Conservation (phyloP, 768 basidiomycete genomes). For the Kwoniella shandongensis region DNA sequence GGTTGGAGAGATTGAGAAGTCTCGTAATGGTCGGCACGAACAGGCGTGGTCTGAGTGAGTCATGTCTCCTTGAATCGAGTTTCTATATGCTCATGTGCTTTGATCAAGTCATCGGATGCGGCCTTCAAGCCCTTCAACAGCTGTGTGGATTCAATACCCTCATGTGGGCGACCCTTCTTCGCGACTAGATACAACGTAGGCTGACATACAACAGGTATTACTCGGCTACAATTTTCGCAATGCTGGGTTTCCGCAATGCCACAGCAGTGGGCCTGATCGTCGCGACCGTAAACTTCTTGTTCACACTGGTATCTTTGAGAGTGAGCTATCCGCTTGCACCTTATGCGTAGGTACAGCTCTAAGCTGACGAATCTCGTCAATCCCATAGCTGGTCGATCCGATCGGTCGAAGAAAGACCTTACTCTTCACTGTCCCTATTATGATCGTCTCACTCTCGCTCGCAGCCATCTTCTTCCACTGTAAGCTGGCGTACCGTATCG, state of each 20-base stretch:
- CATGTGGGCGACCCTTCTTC: conserved; percentile 38
- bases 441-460: conserved; percentile 67
- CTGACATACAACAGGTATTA: conserved; percentile 52
- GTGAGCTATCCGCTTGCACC: conserved; percentile 7
- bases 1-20: conserved; percentile 61
- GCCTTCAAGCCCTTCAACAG: conserved; percentile 80
- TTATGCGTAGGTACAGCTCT: neutral
- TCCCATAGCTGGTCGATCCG: conserved; percentile 64
- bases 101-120: conserved; percentile 66
- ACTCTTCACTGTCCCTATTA: conserved; percentile 69
- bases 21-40: conserved; percentile 64
- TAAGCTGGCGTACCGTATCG: conserved; percentile 51
- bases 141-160: conserved; percentile 81
- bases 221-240: conserved; percentile 74
- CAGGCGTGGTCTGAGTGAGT: conserved; percentile 66
- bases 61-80: neutral
- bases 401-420: conserved; percentile 71
- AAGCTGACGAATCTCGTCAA: neutral
- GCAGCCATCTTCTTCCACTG: conserved; percentile 69
- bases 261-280: conserved; percentile 77
- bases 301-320: conserved; percentile 68
- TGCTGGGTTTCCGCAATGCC: conserved; percentile 78
- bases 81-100: neutral
- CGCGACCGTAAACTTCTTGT: conserved; percentile 74
- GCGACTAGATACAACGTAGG: too few species aligned